Conservation (phyloP, 1,284 basidiomycete genomes). For the Pholiota adiposa region DNA sequence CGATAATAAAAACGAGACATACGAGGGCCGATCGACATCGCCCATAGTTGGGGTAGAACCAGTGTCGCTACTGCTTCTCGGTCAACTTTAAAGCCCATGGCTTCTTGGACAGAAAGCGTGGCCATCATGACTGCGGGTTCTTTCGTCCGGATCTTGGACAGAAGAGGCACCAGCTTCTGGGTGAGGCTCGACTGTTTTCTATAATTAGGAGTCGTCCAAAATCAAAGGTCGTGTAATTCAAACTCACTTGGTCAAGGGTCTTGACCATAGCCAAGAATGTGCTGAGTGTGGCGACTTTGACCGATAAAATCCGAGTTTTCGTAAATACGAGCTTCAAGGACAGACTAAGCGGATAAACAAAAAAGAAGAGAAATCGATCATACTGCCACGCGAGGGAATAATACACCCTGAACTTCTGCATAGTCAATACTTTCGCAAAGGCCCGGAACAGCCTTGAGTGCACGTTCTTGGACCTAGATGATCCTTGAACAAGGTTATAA, state of each 20-base stretch:
- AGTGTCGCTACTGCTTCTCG: conserved; percentile 93
- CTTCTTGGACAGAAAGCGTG: conserved; percentile 92
- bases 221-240: conserved; percentile 3
- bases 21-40: conserved; percentile 96
- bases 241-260: conserved; percentile 87
- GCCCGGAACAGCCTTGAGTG: conserved; percentile 83
- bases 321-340: conserved; percentile 79
- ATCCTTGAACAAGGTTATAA: not conserved
- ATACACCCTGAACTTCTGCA: conserved; percentile 83
- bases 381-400: conserved; percentile 89
- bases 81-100: conserved; percentile 95
- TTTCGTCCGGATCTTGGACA: conserved; percentile 95
- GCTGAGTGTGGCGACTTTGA: conserved; percentile 88
- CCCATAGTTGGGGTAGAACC: conserved; percentile 93
- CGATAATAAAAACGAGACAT: conserved; percentile 34
- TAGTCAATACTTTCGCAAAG: conserved; percentile 95
- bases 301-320: conserved; percentile 82
- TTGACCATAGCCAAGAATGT: conserved; percentile 94
- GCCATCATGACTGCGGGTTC: conserved; percentile 96
- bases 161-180: conserved; percentile 91
- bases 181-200: conserved; percentile 73
- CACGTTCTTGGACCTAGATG: conserved; percentile 88
- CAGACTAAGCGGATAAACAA: not conserved
- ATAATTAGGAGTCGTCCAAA: conserved; percentile 4
- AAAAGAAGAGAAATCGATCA: conserved; percentile 31